Base-by-base conservation (phyloP, 768 basidiomycete species). In the Cantharellus cinnabarinus region DNA sequence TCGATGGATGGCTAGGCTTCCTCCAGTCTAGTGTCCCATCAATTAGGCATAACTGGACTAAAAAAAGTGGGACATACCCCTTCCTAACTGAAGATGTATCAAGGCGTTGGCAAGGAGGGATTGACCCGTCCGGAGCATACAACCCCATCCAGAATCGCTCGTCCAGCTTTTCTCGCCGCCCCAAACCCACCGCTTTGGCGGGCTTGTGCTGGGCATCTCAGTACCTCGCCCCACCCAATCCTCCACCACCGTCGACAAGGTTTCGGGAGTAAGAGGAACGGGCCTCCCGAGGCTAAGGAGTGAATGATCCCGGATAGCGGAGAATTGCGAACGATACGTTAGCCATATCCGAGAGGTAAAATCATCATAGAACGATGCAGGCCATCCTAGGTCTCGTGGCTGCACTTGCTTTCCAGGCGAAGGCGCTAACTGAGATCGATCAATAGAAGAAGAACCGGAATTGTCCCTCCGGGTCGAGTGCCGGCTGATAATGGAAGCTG, bases 91-190 rank as follows among this genome's bases (percentile, higher is more conserved):
- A 3, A 82, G 71, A 68, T 81, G 75, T 10, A 86, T 68, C n/a
- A 93, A 70, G 1, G 86, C 78, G 58, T 86, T 90, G 4, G 85
- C 89, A 34, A 93, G 72, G 61, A 93, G 65, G 59, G 82, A 82
- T 69, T 93, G 89, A 1, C 88, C 89, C 0, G 89, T 93, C 37
- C 89, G 71, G 44, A 93, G 68, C 89, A 93, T 93, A 66, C 89
- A 93, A 0, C 89, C 89, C 89, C 89, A 91, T 0, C 89, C 89
- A 0, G 83, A 74, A 70, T 93, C 89, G 62, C 78, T 83, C 14
- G 84, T 83, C 78, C 90, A 84, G 0, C 83, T 85, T 65, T 82
- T 83, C 68, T 86, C 83, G 1, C 79, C 79, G 0, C 77, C 66
- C 20, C 70, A 74, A 10, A 74, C 73, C 79, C 83, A 83, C 78